Percentiles rank a stretch among this genome's conserved stretches.
Evolutionary conservation across 768 basidiomycete species (phyloP).

Genomic region (Mycena latifolia): DNA sequence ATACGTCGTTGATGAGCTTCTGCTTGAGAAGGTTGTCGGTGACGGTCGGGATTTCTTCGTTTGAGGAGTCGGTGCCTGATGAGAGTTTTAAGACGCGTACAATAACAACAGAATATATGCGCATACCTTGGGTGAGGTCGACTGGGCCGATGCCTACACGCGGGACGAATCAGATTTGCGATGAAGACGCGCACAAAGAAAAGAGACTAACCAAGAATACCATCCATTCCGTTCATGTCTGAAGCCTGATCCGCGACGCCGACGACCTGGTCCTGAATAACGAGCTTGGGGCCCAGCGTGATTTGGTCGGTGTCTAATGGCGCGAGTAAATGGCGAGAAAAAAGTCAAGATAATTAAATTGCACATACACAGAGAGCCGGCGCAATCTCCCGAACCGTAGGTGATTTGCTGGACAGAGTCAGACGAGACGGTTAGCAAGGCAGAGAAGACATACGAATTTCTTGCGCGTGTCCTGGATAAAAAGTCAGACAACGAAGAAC

Average conservation of each 20-base stretch:
- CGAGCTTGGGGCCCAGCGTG: conserved; percentile 45
- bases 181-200: neutral
- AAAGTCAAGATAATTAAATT: neutral
- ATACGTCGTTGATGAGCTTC: conserved; percentile 44
- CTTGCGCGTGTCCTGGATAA: conserved; percentile 26
- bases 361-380: conserved; percentile 45
- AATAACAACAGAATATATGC: neutral
- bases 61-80: conserved; percentile 13
- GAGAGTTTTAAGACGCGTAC: neutral
- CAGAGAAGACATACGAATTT: conserved; percentile 21
- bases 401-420: conserved; percentile 47
- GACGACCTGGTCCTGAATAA: conserved; percentile 58
- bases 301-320: conserved; percentile 20
- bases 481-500: conserved; percentile 2
- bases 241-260: conserved; percentile 52
- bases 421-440: neutral
- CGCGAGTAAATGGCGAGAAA: neutral
- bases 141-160: conserved; percentile 58
- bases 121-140: conserved; percentile 53
- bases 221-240: conserved; percentile 48
- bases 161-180: neutral
- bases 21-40: conserved; percentile 53
- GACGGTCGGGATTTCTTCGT: conserved; percentile 53
- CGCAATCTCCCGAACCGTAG: conserved; percentile 61
- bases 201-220: conserved; percentile 58